phyloP scores from a whole-genome alignment of 192 early-diverging fungal species.

The Martensiomyces pterosporus region DNA sequence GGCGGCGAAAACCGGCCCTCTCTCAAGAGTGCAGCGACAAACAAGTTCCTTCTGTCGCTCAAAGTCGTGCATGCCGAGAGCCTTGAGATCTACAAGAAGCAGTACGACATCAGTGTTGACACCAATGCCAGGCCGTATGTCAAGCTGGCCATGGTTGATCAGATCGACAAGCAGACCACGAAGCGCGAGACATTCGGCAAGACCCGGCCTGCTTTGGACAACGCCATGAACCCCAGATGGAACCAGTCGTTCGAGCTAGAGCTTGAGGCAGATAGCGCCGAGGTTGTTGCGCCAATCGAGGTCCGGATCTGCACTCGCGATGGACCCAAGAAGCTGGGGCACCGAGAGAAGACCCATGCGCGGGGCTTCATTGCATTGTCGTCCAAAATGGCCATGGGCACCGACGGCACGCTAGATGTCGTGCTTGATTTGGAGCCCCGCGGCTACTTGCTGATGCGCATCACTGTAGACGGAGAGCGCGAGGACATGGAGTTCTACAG shows the following conservation, averaged over 20 bases:
- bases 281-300: slow-evolving; percentile 30
- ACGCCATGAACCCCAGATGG: slow-evolving; percentile 68
- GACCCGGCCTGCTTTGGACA: slow-evolving; percentile 39
- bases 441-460: slow-evolving; percentile 62
- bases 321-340: slow-evolving; percentile 43
- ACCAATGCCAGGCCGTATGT: slow-evolving; percentile 56
- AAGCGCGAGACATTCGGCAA: slow-evolving; percentile 59
- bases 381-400: slow-evolving; percentile 23
- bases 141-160: slow-evolving; percentile 50
- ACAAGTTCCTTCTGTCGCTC: slow-evolving; percentile 59
- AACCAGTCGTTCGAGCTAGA: slow-evolving; percentile 71
- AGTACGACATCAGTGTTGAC: slow-evolving; percentile 36
- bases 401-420: slow-evolving; percentile 63
- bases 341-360: slow-evolving; percentile 53
- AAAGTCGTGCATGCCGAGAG: slow-evolving; percentile 66
- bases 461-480: slow-evolving; percentile 74
- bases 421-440: slow-evolving; percentile 64
- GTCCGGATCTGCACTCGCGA: slow-evolving; percentile 49
- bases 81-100: slow-evolving; percentile 59
- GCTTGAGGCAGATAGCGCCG: slow-evolving; percentile 45
- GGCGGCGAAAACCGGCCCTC: slow-evolving; percentile 43
- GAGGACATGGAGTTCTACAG: slow-evolving; percentile 83
- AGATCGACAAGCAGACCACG: slow-evolving; percentile 38
- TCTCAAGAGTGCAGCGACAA: slow-evolving; percentile 8
- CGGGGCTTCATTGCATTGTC: slow-evolving; percentile 58